These are phyloP conservation scores for Starmerella apis DNA, from an alignment of 805 yeast species.

Conservation along the genomic window DNA sequence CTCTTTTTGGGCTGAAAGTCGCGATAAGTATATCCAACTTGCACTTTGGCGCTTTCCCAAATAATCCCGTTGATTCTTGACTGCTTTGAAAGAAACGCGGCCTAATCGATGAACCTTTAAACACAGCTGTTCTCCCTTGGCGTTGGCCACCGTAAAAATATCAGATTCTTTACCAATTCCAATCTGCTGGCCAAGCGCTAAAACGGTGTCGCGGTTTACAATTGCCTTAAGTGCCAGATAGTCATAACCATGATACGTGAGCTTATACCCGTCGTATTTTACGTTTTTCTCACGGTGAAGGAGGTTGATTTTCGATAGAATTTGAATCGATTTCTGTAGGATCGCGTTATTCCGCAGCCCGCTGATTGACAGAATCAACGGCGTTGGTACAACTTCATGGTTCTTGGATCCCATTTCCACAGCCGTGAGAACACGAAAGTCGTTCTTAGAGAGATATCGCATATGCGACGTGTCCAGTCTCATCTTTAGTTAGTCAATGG, in stretches of 20 bases:
- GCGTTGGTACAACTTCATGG: slow-evolving; percentile 91
- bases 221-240: slow-evolving; percentile 80
- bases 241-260: slow-evolving; percentile 85
- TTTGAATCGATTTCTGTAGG: slow-evolving; percentile 68
- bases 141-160: slow-evolving; percentile 70
- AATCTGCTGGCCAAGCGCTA: slow-evolving; percentile 73
- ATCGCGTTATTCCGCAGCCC: slow-evolving; percentile 65
- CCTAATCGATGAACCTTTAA: slow-evolving; percentile 89
- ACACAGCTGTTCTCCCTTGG: slow-evolving; percentile 55
- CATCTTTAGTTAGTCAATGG: slow-evolving; percentile 38
- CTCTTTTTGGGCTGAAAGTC: slow-evolving; percentile 87
- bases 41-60: slow-evolving; percentile 58
- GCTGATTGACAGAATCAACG: slow-evolving; percentile 67
- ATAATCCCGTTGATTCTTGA: slow-evolving; percentile 89
- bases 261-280: slow-evolving; percentile 85
- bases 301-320: slow-evolving; percentile 74
- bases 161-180: slow-evolving; percentile 98
- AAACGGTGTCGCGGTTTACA: slow-evolving; percentile 60
- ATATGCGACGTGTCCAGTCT: slow-evolving; percentile 86
- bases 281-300: slow-evolving; percentile 76
- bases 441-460: slow-evolving; percentile 86
- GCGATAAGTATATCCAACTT: slow-evolving; percentile 86
- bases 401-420: slow-evolving; percentile 77
- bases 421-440: slow-evolving; percentile 79
- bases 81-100: slow-evolving; percentile 83